Percentiles rank a stretch among this genome's conserved stretches.
These are phyloP conservation scores for Petasospora rhodanensis DNA, from an alignment of 1,139 yeast genomes.

Conservation along the genomic window DNA sequence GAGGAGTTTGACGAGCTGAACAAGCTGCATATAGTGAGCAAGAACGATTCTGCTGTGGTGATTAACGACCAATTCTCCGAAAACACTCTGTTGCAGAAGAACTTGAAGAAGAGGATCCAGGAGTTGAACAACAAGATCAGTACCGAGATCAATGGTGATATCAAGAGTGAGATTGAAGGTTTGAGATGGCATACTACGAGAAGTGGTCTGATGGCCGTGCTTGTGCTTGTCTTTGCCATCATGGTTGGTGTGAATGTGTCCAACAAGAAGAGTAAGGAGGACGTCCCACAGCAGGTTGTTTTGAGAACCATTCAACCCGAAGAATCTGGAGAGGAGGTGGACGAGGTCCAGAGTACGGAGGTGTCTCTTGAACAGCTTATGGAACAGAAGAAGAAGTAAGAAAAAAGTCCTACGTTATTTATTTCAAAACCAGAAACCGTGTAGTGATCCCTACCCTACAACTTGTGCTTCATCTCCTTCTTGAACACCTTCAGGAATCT, in stretches of 20 bases:
- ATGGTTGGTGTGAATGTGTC: constrained; percentile 46
- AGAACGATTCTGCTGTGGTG: constrained; percentile 78
- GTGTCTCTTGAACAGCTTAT: constrained; percentile 3
- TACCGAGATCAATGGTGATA: constrained; percentile 75
- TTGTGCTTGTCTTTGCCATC: constrained; percentile 40
- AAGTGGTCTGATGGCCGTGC: constrained; percentile 52
- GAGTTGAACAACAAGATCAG: constrained; percentile 84
- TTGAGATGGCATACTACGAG: constrained; percentile 92
- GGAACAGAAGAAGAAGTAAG: constrained; percentile 1
- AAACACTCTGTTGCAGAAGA: constrained; percentile 71
- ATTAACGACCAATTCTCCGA: constrained; percentile 84
- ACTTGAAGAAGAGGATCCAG: constrained; percentile 66
- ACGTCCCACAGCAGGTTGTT: constrained; percentile 28
- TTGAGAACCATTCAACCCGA: constrained; percentile 28
- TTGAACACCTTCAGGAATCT: constrained; percentile 55
- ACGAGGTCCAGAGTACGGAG: constrained; percentile 4
- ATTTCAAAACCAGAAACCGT: too few relatives aligned
- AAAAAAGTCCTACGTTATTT: background rate
- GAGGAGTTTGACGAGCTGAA: constrained; percentile 72
- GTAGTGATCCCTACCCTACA: too few relatives aligned
- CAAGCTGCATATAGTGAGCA: constrained; percentile 55
- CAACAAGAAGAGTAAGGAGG: constrained; percentile 29
- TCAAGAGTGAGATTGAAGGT: constrained; percentile 82
- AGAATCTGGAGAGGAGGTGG: constrained; percentile 25
- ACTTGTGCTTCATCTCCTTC: constrained; percentile 58